Conservation (phyloP, 2,329 filamentous ascomycete genomes). For the Davidsoniella virescens region DNA sequence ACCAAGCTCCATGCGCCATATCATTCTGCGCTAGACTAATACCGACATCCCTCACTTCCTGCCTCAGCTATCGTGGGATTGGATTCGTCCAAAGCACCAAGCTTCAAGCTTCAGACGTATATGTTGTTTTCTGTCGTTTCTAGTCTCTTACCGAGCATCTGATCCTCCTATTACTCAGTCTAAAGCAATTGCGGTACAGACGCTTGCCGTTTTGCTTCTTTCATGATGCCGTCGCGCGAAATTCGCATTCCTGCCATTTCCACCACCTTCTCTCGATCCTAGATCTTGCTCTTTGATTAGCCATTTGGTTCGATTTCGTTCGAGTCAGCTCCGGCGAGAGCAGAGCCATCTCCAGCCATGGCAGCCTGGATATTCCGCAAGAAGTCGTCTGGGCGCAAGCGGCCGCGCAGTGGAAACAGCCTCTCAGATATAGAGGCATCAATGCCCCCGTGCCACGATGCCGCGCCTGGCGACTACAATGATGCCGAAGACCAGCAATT, state of each 20-base stretch:
- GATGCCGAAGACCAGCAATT: slow-evolving; percentile 16
- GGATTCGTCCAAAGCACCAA: neutral
- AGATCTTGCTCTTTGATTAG: too few species aligned
- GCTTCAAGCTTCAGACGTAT: too few species aligned
- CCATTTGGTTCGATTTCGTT: neutral
- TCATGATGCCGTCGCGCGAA: slow-evolving; percentile 7
- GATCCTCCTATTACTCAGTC: neutral
- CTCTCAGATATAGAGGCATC: slow-evolving; percentile 33
- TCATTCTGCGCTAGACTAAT: too few species aligned
- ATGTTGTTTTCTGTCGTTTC: neutral
- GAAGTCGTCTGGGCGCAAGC: slow-evolving; percentile 36
- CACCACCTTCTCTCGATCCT: neutral
- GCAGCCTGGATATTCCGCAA: slow-evolving; percentile 15
- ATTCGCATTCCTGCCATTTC: slow-evolving; percentile 5
- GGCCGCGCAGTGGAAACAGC: slow-evolving; percentile 35
- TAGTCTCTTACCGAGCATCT: neutral
- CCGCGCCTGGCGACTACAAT: slow-evolving; percentile 22
- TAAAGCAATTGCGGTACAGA: neutral
- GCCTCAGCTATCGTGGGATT: neutral
- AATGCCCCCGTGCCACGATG: slow-evolving; percentile 18
- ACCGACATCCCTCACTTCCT: too few species aligned
- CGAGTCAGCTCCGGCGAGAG: too few species aligned
- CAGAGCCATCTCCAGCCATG: slow-evolving; percentile 8
- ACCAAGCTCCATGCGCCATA: too few species aligned
- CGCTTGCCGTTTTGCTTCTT: neutral